Conservation (phyloP, 1,284 basidiomycete genomes). For the Trichosporon faecale region DNA sequence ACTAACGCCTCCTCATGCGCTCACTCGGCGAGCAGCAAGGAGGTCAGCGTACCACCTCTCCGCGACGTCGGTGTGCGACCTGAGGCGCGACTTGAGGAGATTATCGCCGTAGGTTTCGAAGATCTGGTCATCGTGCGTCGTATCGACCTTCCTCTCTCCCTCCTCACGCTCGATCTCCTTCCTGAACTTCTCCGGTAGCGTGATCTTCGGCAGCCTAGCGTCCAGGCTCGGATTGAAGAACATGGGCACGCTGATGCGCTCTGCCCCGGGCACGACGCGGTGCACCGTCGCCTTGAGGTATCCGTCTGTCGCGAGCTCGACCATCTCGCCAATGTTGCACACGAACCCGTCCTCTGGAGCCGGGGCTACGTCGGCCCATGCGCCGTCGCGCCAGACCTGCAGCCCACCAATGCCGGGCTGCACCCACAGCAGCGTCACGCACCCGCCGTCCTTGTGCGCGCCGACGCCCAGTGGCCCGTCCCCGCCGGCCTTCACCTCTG, state of each 20-base stretch:
- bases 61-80: slow-evolving; percentile 24
- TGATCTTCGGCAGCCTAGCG: slow-evolving; percentile 17
- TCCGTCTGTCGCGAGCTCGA: slow-evolving; percentile 27
- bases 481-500: not conserved
- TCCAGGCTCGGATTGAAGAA: slow-evolving; percentile 25
- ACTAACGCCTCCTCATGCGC: not conserved
- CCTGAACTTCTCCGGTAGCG: slow-evolving; percentile 12
- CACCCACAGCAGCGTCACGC: slow-evolving; percentile 23
- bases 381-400: slow-evolving; percentile 48
- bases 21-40: not conserved
- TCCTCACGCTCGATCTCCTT: not conserved
- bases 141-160: not conserved
- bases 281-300: slow-evolving; percentile 26
- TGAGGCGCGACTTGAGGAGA: slow-evolving; percentile 21
- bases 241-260: slow-evolving; percentile 22
- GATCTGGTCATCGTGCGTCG: slow-evolving; percentile 13
- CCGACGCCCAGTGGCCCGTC: slow-evolving; percentile 19
- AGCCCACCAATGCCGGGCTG: slow-evolving; percentile 17
- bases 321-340: slow-evolving; percentile 63
- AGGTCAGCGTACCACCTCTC: not conserved
- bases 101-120: slow-evolving; percentile 23
- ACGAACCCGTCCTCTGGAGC: slow-evolving; percentile 61
- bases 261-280: slow-evolving; percentile 16
- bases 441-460: slow-evolving; percentile 25
- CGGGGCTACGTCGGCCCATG: slow-evolving; percentile 67